Evolutionary conservation across 2,329 filamentous ascomycete species (phyloP), one percentile per base, ranked within the genome.

Genomic region (Alternaria sp.): DNA sequence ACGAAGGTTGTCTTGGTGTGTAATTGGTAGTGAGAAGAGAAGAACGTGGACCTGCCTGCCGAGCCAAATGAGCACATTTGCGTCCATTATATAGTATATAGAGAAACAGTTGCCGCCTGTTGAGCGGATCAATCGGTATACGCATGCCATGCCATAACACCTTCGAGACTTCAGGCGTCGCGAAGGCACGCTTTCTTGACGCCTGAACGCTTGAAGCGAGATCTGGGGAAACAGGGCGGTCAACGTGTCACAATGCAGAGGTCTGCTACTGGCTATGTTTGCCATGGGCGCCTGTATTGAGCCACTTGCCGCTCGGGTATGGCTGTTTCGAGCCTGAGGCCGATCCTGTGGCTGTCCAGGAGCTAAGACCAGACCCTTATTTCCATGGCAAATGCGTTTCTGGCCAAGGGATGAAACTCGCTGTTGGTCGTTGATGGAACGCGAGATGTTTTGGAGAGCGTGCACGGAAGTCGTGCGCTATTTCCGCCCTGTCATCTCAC

Each of bases 11-110:
- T 69, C 59, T 70, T 69, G 65, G 65, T 71, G 64, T 72, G 54
- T 67, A 74, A 76, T 63, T 73, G 71, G 71, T 69, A 67, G n/a
- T 68, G 71, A 63, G 69, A 74, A 78, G 65, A 70, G 68, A 73
- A 58, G 62, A 75, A 58, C 70, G 69, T 76, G 75, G 77, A 67
- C 77, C 77, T 72, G 77, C 77, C 77, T 79, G 73, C 69, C 69
- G 69, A 73, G 65, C 47, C 47, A 51, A 28, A 23, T 75, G 74
- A 77, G 74, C 64, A 71, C 64, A 74, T 74, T 77, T 77, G 75
- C 75, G 74, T 58, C 52, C 66, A 66, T 77, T 79, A 74, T 78
- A 79, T 79, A 77, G 55, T 68, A 68, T 62, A 61, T 55, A 61
- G 59, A 60, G 68, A 75, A 73, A 75, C 74, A 62, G 60, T 67